Percentiles rank a stretch among this genome's conserved stretches.
Evolutionary conservation across 495 filamentous ascomycete species (phyloP).

Genomic region (Penicillium coffeae): DNA sequence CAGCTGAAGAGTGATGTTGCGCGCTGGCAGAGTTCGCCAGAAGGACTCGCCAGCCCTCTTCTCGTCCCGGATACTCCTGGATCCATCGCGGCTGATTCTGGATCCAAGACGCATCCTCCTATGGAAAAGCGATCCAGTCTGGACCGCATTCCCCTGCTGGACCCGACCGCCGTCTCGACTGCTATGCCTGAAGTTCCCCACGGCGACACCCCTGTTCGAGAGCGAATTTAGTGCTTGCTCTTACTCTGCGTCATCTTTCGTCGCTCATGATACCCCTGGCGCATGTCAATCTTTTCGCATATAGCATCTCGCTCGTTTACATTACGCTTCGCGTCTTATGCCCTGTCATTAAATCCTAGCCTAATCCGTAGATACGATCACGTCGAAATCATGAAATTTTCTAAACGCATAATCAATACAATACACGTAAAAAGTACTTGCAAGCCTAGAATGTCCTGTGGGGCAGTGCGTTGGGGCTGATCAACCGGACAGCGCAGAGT

Average conservation of each 20-base stretch:
- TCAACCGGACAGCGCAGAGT: too few species aligned
- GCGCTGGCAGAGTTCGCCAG: conserved; percentile 70
- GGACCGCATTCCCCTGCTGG: conserved; percentile 42
- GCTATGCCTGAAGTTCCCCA: conserved; percentile 14
- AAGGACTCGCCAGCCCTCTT: conserved; percentile 31
- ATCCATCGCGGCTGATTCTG: conserved; percentile 13
- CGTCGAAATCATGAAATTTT: too few species aligned
- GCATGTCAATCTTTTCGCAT: conserved; percentile 2
- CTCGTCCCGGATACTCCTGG: conserved; percentile 22
- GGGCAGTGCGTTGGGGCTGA: too few species aligned
- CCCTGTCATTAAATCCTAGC: too few species aligned
- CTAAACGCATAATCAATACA: too few species aligned
- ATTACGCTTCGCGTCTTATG: background rate
- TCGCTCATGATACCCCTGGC: conserved; percentile 17
- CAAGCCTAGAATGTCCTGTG: too few species aligned
- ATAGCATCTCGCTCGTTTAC: background rate
- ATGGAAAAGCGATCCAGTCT: conserved; percentile 33
- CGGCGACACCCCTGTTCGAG: conserved; percentile 17
- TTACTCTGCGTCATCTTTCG: conserved; percentile 4
- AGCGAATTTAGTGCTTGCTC: conserved; percentile 16
- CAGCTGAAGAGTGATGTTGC: conserved; percentile 82
- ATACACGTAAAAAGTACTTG: too few species aligned
- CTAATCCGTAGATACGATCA: too few species aligned
- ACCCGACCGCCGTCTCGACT: conserved; percentile 26
- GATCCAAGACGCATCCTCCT: background rate